Base-by-base conservation (phyloP, 1,284 basidiomycete species). In the Ustilago lituana region DNA sequence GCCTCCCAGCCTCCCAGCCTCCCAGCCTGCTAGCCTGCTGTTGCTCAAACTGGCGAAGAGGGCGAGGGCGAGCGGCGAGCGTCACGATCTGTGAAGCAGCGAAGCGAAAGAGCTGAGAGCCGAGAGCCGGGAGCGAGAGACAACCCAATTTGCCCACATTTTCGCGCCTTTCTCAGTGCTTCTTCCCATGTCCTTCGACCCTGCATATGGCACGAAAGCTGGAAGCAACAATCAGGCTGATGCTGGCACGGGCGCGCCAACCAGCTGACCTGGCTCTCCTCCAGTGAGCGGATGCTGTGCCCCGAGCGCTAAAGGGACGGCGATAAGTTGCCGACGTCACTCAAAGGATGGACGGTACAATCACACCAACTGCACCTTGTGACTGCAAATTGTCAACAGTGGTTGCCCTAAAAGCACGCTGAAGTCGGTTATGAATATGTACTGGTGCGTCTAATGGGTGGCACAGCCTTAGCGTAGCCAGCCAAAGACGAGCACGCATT, bases 81-180 rank as follows among this genome's bases (percentile, higher is more conserved):
- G 23, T 49, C 47, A 39, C 48, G 48, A 50, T 50, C 48, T 37
- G 38, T 41, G 38, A 12, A 29, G 27, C 27, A 29, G n/a, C n/a
- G n/a, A 29, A 29, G 27, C 35, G 35, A 37, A n/a, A n/a, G n/a
- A n/a, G n/a, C n/a, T n/a, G n/a, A n/a, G n/a, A n/a, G n/a, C n/a
- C n/a, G 38, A 27, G 24, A 14, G 20, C 23, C 17, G 14, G 14
- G 29, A 19, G 15, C 9, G 39, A 4, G n/a, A 35, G 32, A 22
- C 23, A 53, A 53, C 40, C 35, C 38, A 53, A 32, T 44, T 53
- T 43, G 40, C 50, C 50, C 50, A 53, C 41, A 53, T 35, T 52
- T 50, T 52, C 33, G 26, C 23, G 6, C 19, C 36, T 38, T n/a
- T n/a, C n/a, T 26, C 22, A n/a, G 32, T 5, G 11, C 15, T n/a